Percentiles rank a stretch among this genome's conserved stretches.
Evolutionary conservation across 331 rosid species (phyloP).

Genomic region (Arachis monticola): DNA sequence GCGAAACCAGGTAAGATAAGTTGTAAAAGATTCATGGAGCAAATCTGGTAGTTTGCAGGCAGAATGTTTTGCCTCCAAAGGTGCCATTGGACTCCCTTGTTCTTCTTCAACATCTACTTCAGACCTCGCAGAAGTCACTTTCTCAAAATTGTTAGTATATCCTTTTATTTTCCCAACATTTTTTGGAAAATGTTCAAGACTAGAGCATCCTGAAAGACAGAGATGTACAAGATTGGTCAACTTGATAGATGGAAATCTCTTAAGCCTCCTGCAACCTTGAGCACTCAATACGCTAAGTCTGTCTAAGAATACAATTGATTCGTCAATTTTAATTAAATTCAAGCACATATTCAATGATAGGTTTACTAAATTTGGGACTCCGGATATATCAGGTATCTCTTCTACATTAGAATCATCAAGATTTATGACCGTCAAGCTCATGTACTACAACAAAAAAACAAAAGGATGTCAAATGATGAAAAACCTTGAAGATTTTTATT

Average conservation of each 20-base stretch:
- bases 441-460: neutral
- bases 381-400: neutral
- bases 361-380: neutral
- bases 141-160: neutral
- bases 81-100: neutral
- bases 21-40: neutral
- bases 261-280: neutral
- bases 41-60: neutral
- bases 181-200: neutral
- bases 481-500: too few relatives aligned
- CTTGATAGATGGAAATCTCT: neutral
- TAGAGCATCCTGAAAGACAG: neutral
- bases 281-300: neutral
- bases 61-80: neutral
- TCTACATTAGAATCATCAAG: neutral
- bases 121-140: neutral
- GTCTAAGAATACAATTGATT: neutral
- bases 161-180: neutral
- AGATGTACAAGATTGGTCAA: neutral
- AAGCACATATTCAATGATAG: neutral
- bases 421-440: neutral
- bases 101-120: neutral
- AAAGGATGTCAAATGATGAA: neutral
- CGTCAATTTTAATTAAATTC: neutral
- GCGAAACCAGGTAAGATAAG: neutral